Percentiles rank a stretch among this genome's conserved stretches.
phyloP scores from a whole-genome alignment of 768 basidiomycete genomes.

The Tephrocybe rancida region DNA sequence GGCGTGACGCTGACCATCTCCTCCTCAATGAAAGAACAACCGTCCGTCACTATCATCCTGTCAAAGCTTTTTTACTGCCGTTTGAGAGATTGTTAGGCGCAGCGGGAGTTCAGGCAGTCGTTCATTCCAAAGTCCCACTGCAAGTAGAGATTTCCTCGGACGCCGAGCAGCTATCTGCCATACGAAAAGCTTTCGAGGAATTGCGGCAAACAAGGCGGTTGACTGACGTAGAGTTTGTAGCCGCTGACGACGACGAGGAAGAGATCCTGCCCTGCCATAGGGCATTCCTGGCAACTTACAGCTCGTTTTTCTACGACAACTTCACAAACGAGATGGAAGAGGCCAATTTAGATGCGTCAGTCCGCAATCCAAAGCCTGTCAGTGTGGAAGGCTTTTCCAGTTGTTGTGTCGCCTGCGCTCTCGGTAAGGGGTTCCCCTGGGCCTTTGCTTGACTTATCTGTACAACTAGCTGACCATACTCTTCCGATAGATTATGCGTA shows the following conservation, averaged over 20 bases:
- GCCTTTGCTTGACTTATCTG: background rate
- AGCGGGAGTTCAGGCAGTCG: slow-evolving; percentile 32
- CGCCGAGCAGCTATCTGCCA: slow-evolving; percentile 20
- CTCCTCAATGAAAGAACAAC: slow-evolving; percentile 37
- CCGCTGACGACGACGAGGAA: slow-evolving; percentile 20
- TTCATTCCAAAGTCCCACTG: slow-evolving; percentile 20
- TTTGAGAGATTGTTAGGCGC: slow-evolving; percentile 33
- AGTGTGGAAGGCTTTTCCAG: slow-evolving; percentile 15
- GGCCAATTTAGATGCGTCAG: slow-evolving; percentile 17
- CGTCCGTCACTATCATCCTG: slow-evolving; percentile 26
- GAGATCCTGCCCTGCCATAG: slow-evolving; percentile 39
- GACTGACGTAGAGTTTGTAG: slow-evolving; percentile 38
- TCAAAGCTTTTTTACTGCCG: slow-evolving; percentile 34
- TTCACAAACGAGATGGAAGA: slow-evolving; percentile 26
- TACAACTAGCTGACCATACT: background rate
- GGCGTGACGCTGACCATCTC: slow-evolving; percentile 40
- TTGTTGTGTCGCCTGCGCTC: slow-evolving; percentile 23
- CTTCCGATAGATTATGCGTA: slow-evolving; percentile 33
- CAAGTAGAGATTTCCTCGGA: slow-evolving; percentile 2
- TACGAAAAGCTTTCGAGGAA: slow-evolving; percentile 27
- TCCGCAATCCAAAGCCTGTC: slow-evolving; percentile 13
- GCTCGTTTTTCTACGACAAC: slow-evolving; percentile 30
- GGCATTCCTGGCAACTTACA: slow-evolving; percentile 36
- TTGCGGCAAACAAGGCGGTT: slow-evolving; percentile 33
- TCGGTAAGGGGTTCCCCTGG: slow-evolving; percentile 26